Base-by-base conservation (phyloP, 306 rosid genomes). In the Arachis stenosperma region DNA sequence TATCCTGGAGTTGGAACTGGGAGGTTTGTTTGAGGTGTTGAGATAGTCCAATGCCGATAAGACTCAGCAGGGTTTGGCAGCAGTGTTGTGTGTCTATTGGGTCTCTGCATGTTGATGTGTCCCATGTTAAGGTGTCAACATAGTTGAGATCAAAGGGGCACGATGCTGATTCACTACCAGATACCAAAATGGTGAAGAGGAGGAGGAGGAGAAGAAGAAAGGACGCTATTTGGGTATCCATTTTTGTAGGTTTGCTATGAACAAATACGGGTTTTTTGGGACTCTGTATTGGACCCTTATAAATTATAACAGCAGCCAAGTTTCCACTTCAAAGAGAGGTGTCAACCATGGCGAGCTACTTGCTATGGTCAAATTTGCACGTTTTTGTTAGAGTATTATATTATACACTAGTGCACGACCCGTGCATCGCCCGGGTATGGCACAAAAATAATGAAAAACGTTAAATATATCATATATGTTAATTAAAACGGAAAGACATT, bases 131-230 rank as follows among this genome's bases (percentile, higher is more conserved):
- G 69, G 90, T 84, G 4, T 70, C 42, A 10, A 92, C 95, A 50
- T 87, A 90, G 84, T 78, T 82, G 44, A 92, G 86, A 77, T 92
- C 92, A 0, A 92, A 67, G 52, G 94, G 96, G 15, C 98, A 92
- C 40, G 86, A 64, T 0, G 88, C 67, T 37, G 82, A 6, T 2
- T 72, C 9, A 22, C 74, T 44, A 27, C 3, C 33, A 29, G 56
- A 48, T 12, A 37, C 42, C 61, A 40, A 53, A 30, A 69, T 0
- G 44, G 78, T 30, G 85, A 39, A 47, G 77, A 77, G 27, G 72
- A 74, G 15, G 60, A 57, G 8, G 59, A 71, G 4, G 50, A 44
- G 6, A 8, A 67, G 33, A 58, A 30, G 39, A 61, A 77, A 17
- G 17, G 17, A 15, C 0, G 67, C 9, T 15, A 60, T 0, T 27